Evolutionary conservation across 2,329 filamentous ascomycete species (phyloP), one percentile per base, ranked within the genome.

Genomic region (Dothideomycetes sp.): DNA sequence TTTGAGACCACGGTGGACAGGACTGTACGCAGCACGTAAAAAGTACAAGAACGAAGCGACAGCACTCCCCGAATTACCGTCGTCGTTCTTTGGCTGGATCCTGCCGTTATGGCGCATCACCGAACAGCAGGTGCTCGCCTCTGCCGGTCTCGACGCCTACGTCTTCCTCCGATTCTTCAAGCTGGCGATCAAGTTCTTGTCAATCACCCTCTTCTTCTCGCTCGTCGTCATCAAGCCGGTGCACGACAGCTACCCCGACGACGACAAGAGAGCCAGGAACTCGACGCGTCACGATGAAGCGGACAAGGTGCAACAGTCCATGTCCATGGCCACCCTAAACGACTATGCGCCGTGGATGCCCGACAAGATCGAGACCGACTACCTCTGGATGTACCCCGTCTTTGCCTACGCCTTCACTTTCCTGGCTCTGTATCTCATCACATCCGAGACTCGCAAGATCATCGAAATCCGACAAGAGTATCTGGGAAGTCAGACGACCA

Each of bases 151-250:
- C 35, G 91, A 98, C 66, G 91, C 91, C 36, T 98, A 85, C 64
- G 91, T 95, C 49, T 95, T 98, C 57, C 71, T 98, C 11, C 76
- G 82, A 12, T 98, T 98, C 64, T 96, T 95, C 71, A 93, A 88
- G 59, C 91, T 96, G 78, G 82, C 89, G 10, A 84, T 87, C 49
- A 84, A 82, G 47, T 82, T 95, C 51, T 80, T 96, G 36, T 67
- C 75, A 12, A 67, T 83, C 37, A 82, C 93, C 53, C 75, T 91
- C 43, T 77, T 94, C 60, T 86, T 96, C 54, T 82, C 88, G 19
- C 69, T 83, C 24, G 70, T 75, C 12, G 75, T 98, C 4, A 81
- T 98, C 49, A 80, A 82, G 47, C 93, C 91, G 0, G 82, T 98
- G 44, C 93, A 96, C 57, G 71, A 74, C 44, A 74, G 75, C 45